phyloP scores from a whole-genome alignment of 108 stramenopile genomes.

The Cyclotella atomus region DNA sequence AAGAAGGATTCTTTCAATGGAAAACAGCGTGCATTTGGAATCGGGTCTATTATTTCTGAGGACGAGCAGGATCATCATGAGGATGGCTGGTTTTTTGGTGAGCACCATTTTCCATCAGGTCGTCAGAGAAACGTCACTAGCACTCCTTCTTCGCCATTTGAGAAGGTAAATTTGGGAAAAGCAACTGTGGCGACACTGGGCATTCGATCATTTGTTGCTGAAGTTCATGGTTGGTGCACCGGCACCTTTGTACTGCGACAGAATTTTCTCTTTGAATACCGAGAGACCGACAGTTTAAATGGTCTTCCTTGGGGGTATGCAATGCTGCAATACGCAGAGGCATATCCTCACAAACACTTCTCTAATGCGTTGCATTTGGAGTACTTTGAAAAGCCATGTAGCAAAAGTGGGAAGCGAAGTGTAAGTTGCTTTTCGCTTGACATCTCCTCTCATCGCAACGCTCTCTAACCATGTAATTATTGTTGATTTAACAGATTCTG shows the following conservation, averaged over 20 bases:
- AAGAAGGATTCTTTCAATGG: slow-evolving; percentile 4
- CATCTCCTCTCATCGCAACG: not conserved
- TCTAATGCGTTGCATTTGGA: slow-evolving; percentile 70
- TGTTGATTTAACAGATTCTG: slow-evolving; percentile 44
- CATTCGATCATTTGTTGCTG: slow-evolving; percentile 40
- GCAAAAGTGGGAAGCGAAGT: slow-evolving; percentile 63
- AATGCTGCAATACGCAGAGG: slow-evolving; percentile 64
- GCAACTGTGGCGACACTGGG: slow-evolving; percentile 65
- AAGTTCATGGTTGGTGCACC: slow-evolving; percentile 64
- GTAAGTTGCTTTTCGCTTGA: slow-evolving; percentile 40
- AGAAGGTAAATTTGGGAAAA: slow-evolving; percentile 65
- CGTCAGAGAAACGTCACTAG: slow-evolving; percentile 8
- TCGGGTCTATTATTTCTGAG: slow-evolving; percentile 40
- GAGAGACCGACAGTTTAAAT: slow-evolving; percentile 42
- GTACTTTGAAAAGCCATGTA: slow-evolving; percentile 79
- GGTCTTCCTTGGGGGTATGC: slow-evolving; percentile 73
- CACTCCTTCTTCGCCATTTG: slow-evolving; percentile 38
- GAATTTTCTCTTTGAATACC: slow-evolving; percentile 83
- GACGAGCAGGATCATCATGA: slow-evolving; percentile 15
- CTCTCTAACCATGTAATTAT: not conserved
- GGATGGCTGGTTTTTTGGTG: slow-evolving; percentile 50
- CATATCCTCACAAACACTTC: slow-evolving; percentile 59
- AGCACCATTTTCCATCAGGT: slow-evolving; percentile 27
- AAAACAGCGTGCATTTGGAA: slow-evolving; percentile 35
- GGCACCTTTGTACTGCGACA: slow-evolving; percentile 69